phyloP scores from a whole-genome alignment of 495 filamentous ascomycete genomes.

The Penicilliopsis zonata region DNA sequence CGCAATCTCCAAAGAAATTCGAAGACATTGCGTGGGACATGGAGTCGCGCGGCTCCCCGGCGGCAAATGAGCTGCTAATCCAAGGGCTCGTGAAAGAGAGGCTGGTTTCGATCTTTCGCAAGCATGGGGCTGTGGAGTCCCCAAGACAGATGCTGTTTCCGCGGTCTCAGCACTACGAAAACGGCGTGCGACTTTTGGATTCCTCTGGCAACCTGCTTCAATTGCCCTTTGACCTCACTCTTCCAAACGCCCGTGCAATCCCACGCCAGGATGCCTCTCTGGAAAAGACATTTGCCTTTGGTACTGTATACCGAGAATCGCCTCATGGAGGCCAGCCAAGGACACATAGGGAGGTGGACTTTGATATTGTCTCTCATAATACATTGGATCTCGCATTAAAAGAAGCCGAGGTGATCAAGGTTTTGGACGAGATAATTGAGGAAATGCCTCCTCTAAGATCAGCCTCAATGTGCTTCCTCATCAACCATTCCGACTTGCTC shows the following conservation, averaged over 20 bases:
- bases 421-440: conserved; percentile 80
- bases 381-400: conserved; percentile 74
- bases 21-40: conserved; percentile 87
- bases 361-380: conserved; percentile 78
- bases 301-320: conserved; percentile 75
- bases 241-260: conserved; percentile 79
- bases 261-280: conserved; percentile 55
- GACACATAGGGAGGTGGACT: conserved; percentile 82
- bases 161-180: conserved; percentile 63
- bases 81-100: conserved; percentile 66
- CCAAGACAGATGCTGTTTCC: conserved; percentile 68
- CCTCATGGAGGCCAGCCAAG: conserved; percentile 66
- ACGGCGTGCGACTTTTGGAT: conserved; percentile 67
- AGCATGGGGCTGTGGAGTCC: conserved; percentile 81
- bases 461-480: conserved; percentile 74
- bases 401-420: conserved; percentile 91
- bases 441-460: conserved; percentile 64
- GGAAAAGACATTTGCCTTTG: conserved; percentile 78
- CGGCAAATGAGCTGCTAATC: conserved; percentile 54
- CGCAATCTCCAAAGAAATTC: conserved; percentile 56
- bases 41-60: conserved; percentile 38
- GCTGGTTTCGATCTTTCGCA: conserved; percentile 69
- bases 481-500: conserved; percentile 82
- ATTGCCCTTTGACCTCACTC: conserved; percentile 80
- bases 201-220: conserved; percentile 75